Base-by-base conservation (phyloP, 176 grass and related monocot species). In the Aegilops speltoides region DNA sequence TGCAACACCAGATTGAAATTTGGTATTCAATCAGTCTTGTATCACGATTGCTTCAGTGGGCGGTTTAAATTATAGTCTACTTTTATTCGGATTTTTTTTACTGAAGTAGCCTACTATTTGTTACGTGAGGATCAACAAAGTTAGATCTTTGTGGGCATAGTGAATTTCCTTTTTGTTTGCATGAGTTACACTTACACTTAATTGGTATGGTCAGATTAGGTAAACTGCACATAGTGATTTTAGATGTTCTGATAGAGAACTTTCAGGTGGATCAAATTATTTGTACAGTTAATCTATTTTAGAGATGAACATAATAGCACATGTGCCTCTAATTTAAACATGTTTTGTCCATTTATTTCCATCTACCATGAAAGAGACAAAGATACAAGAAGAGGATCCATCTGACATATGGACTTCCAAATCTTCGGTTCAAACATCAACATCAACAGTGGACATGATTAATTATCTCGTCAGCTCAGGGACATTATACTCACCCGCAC, bases 341-440 rank as follows among this genome's bases (percentile, higher is more conserved):
- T 82, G 15, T 88, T 82, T 65, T 64, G 77, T 81, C 50, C 64
- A 8, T 29, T 29, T 84, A 16, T 48, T n/a, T 68, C 17, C 0
- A 19, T 64, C 43, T 73, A n/a, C 66, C 85, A 86, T 75, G 89
- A 86, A 97, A 91, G 84, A 87, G 80, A 87, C 77, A 23, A 25
- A 81, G 72, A 68, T 94, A 94, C 43, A 97, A 92, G 88, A 97
- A 94, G 86, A 78, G 88, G 86, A 97, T 97, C 79, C 86, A 78
- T 77, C 88, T n/a, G 9, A 67, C 92, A 97, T 91, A 85, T 94
- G 79, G 90, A 97, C 86, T 90, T 97, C 9, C 90, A 85, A 64
- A 89, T 82, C 64, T 79, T 97, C 85, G 80, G 76, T 78, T 83
- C 62, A 64, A 92, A 94, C 88, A 83, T 97, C 69, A 91, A 81